Percentiles rank a stretch among this genome's conserved stretches.
These are phyloP conservation scores for Closterium sp. DNA, from an alignment of 139 green algal genomes.

Conservation along the genomic window DNA sequence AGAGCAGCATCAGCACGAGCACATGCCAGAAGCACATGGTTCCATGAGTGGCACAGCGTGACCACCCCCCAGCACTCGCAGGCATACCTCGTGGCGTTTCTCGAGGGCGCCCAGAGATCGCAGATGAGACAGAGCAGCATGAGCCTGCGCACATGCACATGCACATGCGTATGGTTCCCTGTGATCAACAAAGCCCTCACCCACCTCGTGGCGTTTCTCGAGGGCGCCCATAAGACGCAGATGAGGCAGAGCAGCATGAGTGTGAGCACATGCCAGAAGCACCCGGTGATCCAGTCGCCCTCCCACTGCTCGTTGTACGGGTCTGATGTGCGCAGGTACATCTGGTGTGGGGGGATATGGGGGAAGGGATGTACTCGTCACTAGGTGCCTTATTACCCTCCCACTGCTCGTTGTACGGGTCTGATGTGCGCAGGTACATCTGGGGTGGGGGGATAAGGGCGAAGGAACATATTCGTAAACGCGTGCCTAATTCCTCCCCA, in stretches of 20 bases:
- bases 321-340: slow-evolving; percentile 67
- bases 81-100: slow-evolving; percentile 47
- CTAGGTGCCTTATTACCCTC: no score
- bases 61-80: no score
- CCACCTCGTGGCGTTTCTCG: slow-evolving; percentile 47
- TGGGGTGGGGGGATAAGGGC: background rate
- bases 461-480: no score
- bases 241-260: no score
- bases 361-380: no score
- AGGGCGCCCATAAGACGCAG: slow-evolving; percentile 62
- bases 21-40: no score
- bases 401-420: slow-evolving; percentile 65
- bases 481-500: no score
- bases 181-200: background rate
- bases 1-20: no score
- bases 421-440: slow-evolving; percentile 66
- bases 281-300: slow-evolving; percentile 53
- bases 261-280: slow-evolving; percentile 64
- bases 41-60: no score
- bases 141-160: slow-evolving; percentile 48
- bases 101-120: slow-evolving; percentile 58
- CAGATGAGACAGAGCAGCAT: slow-evolving; percentile 60
- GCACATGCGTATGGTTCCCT: no score
- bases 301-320: slow-evolving; percentile 64
- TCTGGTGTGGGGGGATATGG: slow-evolving; percentile 19